Evolutionary conservation across 208 protist species (phyloP), one percentile per base, ranked within the genome.

Genomic region (Strigomonas oncopelti): DNA sequence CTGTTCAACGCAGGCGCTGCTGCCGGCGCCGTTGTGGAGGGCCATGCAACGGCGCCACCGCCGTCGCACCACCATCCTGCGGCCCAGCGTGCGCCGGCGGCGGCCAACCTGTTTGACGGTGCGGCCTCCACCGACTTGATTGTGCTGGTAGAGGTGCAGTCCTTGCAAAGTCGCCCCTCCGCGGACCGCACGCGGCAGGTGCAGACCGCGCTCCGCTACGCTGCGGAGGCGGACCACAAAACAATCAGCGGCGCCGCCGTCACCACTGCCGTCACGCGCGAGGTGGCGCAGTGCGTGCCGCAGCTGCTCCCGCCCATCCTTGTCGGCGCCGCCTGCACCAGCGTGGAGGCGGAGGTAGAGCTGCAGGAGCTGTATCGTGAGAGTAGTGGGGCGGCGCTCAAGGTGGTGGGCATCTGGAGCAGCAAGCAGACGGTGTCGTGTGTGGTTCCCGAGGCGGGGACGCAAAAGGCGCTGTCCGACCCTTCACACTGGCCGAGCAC

Each of bases 81-180:
- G 4, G 32, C 28, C 1, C 14, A 5, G 27, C 13, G 25, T 13
- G 5, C 24, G 24, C 27, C 5, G 32, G 28, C 65, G 14, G 29
- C 42, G 7, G 57, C 62, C 20, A 64, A 84, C 54, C 74, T 90
- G 20, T 87, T 90, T 46, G 56, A 83, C 14, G 84, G 78, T 5
- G 77, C 52, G 27, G 60, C 70, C 4, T 34, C 74, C 9, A 57
- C 63, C 16, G 67, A 65, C 16, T 14, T 66, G 5, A 18, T 86
- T 8, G 67, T 70, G 22, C 29, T 74, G 13, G 58, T 81, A 0
- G 81, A 75, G 20, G 71, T 86, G 1, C 38, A 72, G 24, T 59
- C 60, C 1, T 38, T 86, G 14, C 64, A 36, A 18, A 69, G 62
- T 14, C 42, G 42, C 42, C 42, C 42, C 42, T 48, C 42, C 16